Conservation (phyloP, 2,329 filamentous ascomycete genomes). For the Colletotrichum sidae region DNA sequence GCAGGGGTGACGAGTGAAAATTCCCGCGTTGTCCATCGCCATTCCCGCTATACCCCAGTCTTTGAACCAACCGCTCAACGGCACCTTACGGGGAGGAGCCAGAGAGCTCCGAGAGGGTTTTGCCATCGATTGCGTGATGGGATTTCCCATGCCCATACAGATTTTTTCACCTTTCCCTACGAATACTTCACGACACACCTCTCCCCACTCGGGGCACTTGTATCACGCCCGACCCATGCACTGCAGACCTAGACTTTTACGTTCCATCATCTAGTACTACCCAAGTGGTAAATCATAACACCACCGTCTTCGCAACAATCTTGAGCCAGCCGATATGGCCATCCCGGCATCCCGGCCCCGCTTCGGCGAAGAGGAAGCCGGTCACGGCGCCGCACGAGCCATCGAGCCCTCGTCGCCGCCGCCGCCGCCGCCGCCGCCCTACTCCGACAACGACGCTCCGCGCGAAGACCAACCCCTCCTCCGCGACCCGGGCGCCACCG, state of each 20-base stretch:
- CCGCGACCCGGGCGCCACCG: constrained; percentile 30
- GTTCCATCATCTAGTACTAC: neutral
- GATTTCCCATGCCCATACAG: too few relatives aligned
- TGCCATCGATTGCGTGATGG: constrained; percentile 15
- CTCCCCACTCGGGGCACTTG: constrained; percentile 4
- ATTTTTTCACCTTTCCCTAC: too few relatives aligned
- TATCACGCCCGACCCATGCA: neutral
- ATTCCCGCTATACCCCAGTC: constrained; percentile 19
- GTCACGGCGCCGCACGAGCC: constrained; percentile 12
- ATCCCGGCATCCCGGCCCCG: constrained; percentile 12
- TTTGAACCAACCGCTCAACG: neutral
- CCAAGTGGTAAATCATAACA: neutral
- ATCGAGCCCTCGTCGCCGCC: neutral
- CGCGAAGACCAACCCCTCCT: constrained; percentile 43
- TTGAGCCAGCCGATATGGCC: neutral
- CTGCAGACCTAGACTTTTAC: neutral
- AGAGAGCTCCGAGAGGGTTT: neutral
- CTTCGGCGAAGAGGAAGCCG: constrained; percentile 23
- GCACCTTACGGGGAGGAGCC: constrained; percentile 7
- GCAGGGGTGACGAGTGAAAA: neutral
- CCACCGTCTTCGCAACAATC: neutral
- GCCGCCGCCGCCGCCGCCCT: constrained; percentile 14
- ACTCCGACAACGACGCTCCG: constrained; percentile 4
- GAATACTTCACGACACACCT: too few relatives aligned
- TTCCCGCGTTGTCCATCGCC: constrained; percentile 15